phyloP scores from a whole-genome alignment of 192 early-diverging fungal species.

The Backusella tarrabulga region DNA sequence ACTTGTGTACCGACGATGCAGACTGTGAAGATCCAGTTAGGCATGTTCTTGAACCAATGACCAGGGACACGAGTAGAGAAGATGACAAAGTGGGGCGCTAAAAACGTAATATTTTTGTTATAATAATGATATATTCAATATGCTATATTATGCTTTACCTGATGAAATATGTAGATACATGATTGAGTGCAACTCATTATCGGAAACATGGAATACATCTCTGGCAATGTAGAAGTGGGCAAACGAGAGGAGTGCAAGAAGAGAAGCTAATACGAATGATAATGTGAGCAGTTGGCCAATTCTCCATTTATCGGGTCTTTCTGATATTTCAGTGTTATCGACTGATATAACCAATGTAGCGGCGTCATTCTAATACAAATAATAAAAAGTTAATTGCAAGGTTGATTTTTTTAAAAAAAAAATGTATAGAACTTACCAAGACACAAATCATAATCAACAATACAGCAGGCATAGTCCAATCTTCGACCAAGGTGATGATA shows the following conservation, averaged over 20 bases:
- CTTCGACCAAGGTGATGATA: slow-evolving; percentile 75
- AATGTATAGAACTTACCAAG: slow-evolving; percentile 40
- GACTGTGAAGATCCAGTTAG: slow-evolving; percentile 73
- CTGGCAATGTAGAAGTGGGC: slow-evolving; percentile 81
- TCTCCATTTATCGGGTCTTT: slow-evolving; percentile 91
- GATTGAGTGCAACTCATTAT: slow-evolving; percentile 74
- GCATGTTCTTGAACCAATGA: slow-evolving; percentile 87
- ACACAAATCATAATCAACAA: slow-evolving; percentile 88
- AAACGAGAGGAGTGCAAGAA: slow-evolving; percentile 77
- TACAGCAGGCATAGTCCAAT: slow-evolving; percentile 79
- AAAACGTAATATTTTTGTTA: neutral
- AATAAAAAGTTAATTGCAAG: neutral
- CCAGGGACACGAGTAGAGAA: slow-evolving; percentile 88
- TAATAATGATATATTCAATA: neutral
- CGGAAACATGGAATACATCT: slow-evolving; percentile 57
- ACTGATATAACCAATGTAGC: slow-evolving; percentile 90
- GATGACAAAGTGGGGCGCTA: slow-evolving; percentile 82
- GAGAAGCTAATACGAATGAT: slow-evolving; percentile 72
- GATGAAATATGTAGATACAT: slow-evolving; percentile 95
- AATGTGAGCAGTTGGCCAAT: slow-evolving; percentile 88
- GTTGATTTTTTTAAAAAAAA: neutral
- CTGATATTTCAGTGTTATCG: slow-evolving; percentile 91
- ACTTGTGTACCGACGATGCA: slow-evolving; percentile 89
- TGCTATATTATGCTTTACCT: slow-evolving; percentile 5
- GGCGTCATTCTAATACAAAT: slow-evolving; percentile 71